These are phyloP conservation scores for Trichoderma citrinoviride DNA, from an alignment of 2,329 filamentous ascomycete genomes.

Conservation along the genomic window DNA sequence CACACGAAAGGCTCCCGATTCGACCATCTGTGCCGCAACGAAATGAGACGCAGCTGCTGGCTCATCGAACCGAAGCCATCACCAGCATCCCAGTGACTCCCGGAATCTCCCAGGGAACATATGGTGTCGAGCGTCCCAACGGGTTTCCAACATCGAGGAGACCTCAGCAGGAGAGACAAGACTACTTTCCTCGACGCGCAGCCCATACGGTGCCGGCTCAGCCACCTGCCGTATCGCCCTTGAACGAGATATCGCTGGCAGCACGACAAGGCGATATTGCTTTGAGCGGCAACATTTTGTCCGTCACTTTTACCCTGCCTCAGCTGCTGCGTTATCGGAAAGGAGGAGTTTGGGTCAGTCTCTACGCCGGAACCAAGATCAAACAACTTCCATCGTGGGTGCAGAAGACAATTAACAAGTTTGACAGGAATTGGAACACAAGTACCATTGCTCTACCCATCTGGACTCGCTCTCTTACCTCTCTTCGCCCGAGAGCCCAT, in stretches of 20 bases:
- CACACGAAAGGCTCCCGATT: background rate
- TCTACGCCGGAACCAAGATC: background rate
- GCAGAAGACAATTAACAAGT: too few relatives aligned
- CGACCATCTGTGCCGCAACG: background rate
- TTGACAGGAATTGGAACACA: constrained; percentile 37
- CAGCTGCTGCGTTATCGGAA: constrained; percentile 56
- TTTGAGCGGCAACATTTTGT: constrained; percentile 58
- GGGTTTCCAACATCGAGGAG: background rate
- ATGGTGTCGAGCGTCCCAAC: background rate
- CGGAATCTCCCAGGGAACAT: constrained; percentile 13
- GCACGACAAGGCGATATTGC: background rate
- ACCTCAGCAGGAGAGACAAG: background rate
- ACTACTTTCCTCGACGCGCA: background rate
- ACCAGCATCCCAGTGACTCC: constrained; percentile 18
- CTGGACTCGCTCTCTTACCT: constrained; percentile 88
- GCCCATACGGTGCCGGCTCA: background rate
- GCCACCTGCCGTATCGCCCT: background rate
- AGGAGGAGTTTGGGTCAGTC: constrained; percentile 57
- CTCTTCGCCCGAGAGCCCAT: constrained; percentile 69
- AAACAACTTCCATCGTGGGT: background rate
- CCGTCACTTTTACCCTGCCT: constrained; percentile 61
- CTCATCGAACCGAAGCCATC: constrained; percentile 2
- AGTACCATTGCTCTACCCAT: constrained; percentile 81
- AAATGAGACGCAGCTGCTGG: background rate
- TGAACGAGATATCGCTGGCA: background rate